Evolutionary conservation across 306 rosid species (phyloP), one percentile per base, ranked within the genome.

Genomic region (Purshia tridentata): DNA sequence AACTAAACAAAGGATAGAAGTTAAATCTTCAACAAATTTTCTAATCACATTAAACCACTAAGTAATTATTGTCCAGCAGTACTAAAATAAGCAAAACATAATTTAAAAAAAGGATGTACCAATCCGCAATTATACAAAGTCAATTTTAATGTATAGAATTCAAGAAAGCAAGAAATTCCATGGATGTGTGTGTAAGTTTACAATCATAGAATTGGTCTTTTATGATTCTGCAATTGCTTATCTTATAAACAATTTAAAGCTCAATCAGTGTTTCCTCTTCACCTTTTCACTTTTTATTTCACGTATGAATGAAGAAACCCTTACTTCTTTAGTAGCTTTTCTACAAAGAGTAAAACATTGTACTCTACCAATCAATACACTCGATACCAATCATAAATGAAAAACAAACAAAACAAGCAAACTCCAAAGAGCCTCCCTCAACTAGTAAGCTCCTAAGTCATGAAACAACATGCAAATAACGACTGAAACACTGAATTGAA

Each of bases 401-500:
- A 70, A 41, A 14, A 8, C 52, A 11, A 54, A 53, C 63, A n/a
- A 42, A 22, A 70, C 75, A 70, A 42, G 65, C 65, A 56, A 70
- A 44, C 4, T 15, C 67, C 12, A 39, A 40, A 61, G 8, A 18
- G 22, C 47, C 4, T 0, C 65, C 51, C 5, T 37, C 23, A 15
- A 23, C 74, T 13, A 4, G 41, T 70, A 65, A 42, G 47, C 22
- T 70, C 75, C 35, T 19, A 59, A 59, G 65, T 59, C 3, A 14
- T 42, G 65, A 15, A 55, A 70, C 13, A 54, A 69, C 51, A 54
- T 16, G 45, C 49, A 37, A 19, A 40, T 53, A 10, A 63, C 51
- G 35, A 29, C n/a, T n/a, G n/a, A 3, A 29, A 29, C 35, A 29
- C 35, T 29, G 35, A 29, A 29, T 12, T 20, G 19, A 29, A 12